phyloP scores from a whole-genome alignment of 768 basidiomycete genomes.

The Xerocomellus chrysenteron region DNA sequence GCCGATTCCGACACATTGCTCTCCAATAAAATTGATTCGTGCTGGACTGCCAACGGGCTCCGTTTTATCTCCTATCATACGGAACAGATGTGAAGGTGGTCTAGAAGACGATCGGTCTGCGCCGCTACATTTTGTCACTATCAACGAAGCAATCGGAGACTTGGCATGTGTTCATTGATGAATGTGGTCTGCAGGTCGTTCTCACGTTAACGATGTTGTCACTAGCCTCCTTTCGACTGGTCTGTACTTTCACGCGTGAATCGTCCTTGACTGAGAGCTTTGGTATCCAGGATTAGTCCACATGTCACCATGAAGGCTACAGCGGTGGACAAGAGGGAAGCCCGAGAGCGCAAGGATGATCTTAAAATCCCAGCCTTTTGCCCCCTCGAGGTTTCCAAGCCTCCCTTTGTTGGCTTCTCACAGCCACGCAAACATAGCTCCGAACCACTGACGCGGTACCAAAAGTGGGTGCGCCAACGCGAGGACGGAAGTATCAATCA shows the following conservation, averaged over 20 bases:
- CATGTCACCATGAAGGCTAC: conserved; percentile 40
- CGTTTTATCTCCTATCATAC: conserved; percentile 41
- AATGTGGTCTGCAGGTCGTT: conserved; percentile 5
- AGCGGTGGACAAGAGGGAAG: conserved; percentile 33
- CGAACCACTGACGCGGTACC: conserved; percentile 45
- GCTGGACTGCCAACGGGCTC: conserved; percentile 46
- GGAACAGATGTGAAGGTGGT: conserved; percentile 37
- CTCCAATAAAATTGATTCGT: conserved; percentile 35
- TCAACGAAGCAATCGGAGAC: conserved; percentile 67
- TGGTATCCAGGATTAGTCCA: conserved; percentile 53
- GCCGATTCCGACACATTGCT: conserved; percentile 61
- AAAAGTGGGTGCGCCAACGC: conserved; percentile 37
- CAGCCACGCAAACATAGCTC: conserved; percentile 42
- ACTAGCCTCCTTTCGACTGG: conserved; percentile 72
- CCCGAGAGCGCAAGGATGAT: conserved; percentile 33
- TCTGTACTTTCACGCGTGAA: conserved; percentile 18
- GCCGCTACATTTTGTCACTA: conserved; percentile 56
- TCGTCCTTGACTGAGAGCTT: conserved; percentile 1
- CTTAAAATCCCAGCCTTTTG: conserved; percentile 47
- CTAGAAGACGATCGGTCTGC: conserved; percentile 45
- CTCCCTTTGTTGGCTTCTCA: conserved; percentile 45
- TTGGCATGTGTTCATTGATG: conserved; percentile 45
- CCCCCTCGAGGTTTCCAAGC: conserved; percentile 30
- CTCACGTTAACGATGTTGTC: conserved; percentile 1
- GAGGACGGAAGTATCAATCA: conserved; percentile 19